These are phyloP conservation scores for Candida pseudoviswanathii DNA, from an alignment of 1,139 yeast species.

Conservation along the genomic window DNA sequence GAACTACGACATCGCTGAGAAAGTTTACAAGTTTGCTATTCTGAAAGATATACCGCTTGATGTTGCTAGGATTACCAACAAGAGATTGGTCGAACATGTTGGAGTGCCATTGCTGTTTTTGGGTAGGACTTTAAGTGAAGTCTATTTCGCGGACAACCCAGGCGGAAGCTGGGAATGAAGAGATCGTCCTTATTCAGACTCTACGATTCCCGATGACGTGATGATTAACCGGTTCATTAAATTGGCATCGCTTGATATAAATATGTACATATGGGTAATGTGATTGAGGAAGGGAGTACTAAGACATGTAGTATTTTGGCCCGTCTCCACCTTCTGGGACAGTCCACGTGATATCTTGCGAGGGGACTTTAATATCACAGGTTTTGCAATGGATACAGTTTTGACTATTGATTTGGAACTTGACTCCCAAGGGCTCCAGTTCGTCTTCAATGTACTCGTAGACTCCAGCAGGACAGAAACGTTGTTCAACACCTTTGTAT, in stretches of 20 bases:
- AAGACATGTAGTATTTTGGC: constrained; percentile 87
- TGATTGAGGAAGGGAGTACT: constrained; percentile 4
- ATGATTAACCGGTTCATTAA: neutral
- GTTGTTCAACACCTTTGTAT: constrained; percentile 82
- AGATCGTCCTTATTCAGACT: neutral
- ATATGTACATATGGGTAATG: neutral
- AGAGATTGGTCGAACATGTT: neutral
- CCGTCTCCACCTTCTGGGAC: constrained; percentile 99
- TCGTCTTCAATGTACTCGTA: constrained; percentile 86
- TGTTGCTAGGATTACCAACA: neutral
- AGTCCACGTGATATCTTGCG: constrained; percentile 91
- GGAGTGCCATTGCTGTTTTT: neutral
- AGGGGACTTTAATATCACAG: constrained; percentile 94
- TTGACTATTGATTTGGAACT: constrained; percentile 91
- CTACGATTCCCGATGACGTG: neutral
- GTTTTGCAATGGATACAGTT: constrained; percentile 98
- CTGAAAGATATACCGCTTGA: neutral
- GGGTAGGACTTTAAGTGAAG: neutral
- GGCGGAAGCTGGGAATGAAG: no score
- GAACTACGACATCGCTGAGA: neutral
- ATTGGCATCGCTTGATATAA: neutral
- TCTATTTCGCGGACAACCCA: no score
- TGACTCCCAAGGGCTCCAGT: constrained; percentile 59
- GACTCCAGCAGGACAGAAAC: constrained; percentile 98
- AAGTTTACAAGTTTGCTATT: neutral